Base-by-base conservation (phyloP, 2,329 filamentous ascomycete species). In the Metarhizium robertsii region DNA sequence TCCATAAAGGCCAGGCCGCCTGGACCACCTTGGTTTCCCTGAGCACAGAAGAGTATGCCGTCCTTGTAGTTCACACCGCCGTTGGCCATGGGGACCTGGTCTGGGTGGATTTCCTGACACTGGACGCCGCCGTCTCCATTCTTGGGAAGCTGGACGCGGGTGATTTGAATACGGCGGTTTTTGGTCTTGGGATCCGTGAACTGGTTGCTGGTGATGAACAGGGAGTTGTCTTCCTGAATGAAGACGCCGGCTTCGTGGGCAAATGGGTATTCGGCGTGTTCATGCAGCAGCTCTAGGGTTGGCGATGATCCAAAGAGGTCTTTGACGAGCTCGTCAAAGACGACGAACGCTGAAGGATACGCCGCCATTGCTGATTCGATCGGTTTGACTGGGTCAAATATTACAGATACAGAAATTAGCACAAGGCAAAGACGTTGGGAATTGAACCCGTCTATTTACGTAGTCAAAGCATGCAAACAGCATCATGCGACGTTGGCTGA, bases 231-330 rank as follows among this genome's bases (percentile, higher is more conserved):
- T n/a, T 61, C 54, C 11, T 61, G 61, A 6, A 70, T 63, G 55
- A 66, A 71, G 7, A 71, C 68, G 1, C 67, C 67, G 0, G 76
- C 77, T 63, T 79, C 77, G 58, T 80, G 77, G 1, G 76, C 76
- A 53, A 79, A 79, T 0, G 75, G 71, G 45, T 75, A 72, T 3
- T 63, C 61, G 36, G 65, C 59, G 51, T 72, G 69, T 56, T 74
- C 67, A 30, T 68, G 60, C 2, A 77, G 60, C 2, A 74, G 57
- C 13, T 74, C 65, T 1, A 76, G 57, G 11, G 59, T 63, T 4
- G 73, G 71, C 2, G 56, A 54, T 4, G 56, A n/a, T 2, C 74
- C 74, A 30, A 72, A 64, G 16, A 75, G 63, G 20, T 56, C 25
- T 3, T 52, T 52, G 2, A 52, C 63, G 2, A 55, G n/a, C 7